phyloP scores from a whole-genome alignment of 2,329 filamentous ascomycete genomes.

The Xylariaceae sp. region DNA sequence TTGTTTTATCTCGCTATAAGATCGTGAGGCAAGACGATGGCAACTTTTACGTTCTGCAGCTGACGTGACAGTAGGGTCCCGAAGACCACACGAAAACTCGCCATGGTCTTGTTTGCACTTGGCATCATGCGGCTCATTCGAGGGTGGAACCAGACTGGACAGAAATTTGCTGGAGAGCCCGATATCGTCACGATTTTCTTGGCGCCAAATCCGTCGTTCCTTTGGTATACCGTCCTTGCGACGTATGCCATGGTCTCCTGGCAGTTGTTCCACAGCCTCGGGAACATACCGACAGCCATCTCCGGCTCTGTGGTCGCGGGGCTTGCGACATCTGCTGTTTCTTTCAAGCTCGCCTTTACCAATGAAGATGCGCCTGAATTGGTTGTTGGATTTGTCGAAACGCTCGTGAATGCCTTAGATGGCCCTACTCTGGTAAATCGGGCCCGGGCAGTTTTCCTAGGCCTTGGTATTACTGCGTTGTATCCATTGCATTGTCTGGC shows the following conservation, averaged over 20 bases:
- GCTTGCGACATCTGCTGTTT: slow-evolving; percentile 60
- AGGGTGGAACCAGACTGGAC: slow-evolving; percentile 95
- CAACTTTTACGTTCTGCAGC: not conserved
- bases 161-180: slow-evolving; percentile 89
- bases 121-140: slow-evolving; percentile 67
- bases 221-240: slow-evolving; percentile 74
- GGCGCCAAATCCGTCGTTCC: slow-evolving; percentile 60
- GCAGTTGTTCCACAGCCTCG: slow-evolving; percentile 47
- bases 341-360: slow-evolving; percentile 91
- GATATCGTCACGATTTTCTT: slow-evolving; percentile 81
- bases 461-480: slow-evolving; percentile 44
- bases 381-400: slow-evolving; percentile 51
- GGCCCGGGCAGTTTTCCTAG: slow-evolving; percentile 54
- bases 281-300: slow-evolving; percentile 45
- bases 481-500: slow-evolving; percentile 46
- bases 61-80: slow-evolving; percentile 22
- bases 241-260: slow-evolving; percentile 67
- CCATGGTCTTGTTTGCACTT: slow-evolving; percentile 52
- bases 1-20: slow-evolving; percentile 56
- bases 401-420: slow-evolving; percentile 45
- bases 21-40: slow-evolving; percentile 32
- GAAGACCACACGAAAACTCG: slow-evolving; percentile 30
- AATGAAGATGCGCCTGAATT: slow-evolving; percentile 86
- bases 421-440: slow-evolving; percentile 50
- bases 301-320: slow-evolving; percentile 46